A percentile compares a stretch with the other conserved stretches of the same genome.
Conservation (phyloP, 768 basidiomycete species). For the Cystobasidium onofrii region DNA sequence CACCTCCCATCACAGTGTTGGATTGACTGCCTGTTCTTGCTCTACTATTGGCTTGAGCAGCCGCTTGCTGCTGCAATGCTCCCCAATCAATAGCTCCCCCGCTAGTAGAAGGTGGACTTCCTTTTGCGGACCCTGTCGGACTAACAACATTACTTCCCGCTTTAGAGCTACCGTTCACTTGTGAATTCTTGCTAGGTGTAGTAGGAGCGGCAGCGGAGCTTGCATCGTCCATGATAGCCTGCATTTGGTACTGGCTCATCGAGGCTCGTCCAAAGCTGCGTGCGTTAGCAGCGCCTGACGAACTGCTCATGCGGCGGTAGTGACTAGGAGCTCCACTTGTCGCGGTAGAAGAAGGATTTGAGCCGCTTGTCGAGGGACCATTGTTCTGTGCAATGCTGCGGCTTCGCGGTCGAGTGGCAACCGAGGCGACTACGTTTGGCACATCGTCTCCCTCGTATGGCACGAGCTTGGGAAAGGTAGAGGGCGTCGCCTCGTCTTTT, state of each 20-base stretch:
- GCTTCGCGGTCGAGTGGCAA: slow-evolving; percentile 43
- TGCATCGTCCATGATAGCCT: slow-evolving; percentile 27
- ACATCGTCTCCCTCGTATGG: slow-evolving; percentile 96
- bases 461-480: slow-evolving; percentile 49
- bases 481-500: background rate
- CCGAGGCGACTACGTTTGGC: slow-evolving; percentile 51
- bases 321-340: background rate
- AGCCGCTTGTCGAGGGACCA: background rate
- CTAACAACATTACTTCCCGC: background rate
- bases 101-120: background rate
- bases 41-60: background rate
- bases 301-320: slow-evolving; percentile 2
- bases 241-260: slow-evolving; percentile 26
- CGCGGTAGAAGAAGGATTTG: background rate
- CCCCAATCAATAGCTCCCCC: slow-evolving; percentile 29
- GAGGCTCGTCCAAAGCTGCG: slow-evolving; percentile 16
- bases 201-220: background rate
- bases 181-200: background rate
- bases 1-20: background rate
- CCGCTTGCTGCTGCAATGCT: slow-evolving; percentile 14
- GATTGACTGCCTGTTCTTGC: background rate
- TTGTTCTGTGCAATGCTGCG: slow-evolving; percentile 20
- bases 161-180: background rate
- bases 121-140: background rate
- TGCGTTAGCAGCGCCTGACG: background rate